Percentiles rank a stretch among this genome's conserved stretches.
Evolutionary conservation across 495 filamentous ascomycete species (phyloP).

Genomic region (Daldinia concentrica): DNA sequence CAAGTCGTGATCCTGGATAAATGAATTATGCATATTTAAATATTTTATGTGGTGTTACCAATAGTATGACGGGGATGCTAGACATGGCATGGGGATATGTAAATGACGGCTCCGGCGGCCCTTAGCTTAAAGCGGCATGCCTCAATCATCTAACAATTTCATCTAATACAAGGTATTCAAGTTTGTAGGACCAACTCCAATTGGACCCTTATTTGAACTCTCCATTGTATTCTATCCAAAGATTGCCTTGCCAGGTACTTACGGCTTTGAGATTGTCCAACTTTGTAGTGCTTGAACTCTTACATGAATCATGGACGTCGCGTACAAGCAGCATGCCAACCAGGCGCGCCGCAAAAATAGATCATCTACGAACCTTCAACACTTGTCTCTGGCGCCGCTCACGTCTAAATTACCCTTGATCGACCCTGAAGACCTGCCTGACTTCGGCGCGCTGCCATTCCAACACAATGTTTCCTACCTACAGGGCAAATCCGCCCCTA

Average conservation of each 20-base stretch:
- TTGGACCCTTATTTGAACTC: neutral
- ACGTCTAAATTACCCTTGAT: conserved; percentile 70
- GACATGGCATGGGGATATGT: neutral
- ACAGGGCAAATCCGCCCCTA: conserved; percentile 63
- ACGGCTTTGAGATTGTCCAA: neutral
- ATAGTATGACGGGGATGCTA: too few relatives aligned
- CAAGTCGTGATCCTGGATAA: neutral
- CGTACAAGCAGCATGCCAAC: conserved; percentile 62
- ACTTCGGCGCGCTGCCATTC: conserved; percentile 37
- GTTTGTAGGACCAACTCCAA: neutral
- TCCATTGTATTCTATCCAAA: neutral
- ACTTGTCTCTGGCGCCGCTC: conserved; percentile 70
- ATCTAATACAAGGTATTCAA: neutral
- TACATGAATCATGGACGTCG: conserved; percentile 56
- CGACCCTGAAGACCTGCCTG: conserved; percentile 59
- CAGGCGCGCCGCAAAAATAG: conserved; percentile 57
- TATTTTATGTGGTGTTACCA: neutral
- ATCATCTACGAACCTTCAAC: conserved; percentile 58
- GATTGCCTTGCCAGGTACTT: neutral
- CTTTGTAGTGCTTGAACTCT: neutral
- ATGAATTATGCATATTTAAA: neutral
- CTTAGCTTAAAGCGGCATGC: conserved; percentile 2
- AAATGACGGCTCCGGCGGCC: neutral
- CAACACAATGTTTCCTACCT: conserved; percentile 58
- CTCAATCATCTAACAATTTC: neutral